Evolutionary conservation across 305 asterid species (phyloP).

Genomic region (Fraxinus paxiana): DNA sequence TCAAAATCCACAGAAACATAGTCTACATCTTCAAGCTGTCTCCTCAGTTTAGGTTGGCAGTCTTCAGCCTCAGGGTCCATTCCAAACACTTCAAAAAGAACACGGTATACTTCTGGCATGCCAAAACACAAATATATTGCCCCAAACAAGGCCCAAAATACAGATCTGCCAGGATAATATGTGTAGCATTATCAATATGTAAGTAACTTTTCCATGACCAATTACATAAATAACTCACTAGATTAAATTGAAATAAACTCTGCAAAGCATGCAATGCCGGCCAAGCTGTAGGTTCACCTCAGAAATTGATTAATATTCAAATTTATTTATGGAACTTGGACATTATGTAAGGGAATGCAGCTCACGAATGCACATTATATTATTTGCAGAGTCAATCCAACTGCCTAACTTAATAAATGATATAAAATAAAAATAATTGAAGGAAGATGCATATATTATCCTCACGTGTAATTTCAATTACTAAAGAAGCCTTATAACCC

Average conservation of each 20-base stretch:
- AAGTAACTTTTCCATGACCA: neutral
- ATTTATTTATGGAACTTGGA: neutral
- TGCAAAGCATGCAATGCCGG: neutral
- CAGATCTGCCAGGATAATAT: constrained; percentile 60
- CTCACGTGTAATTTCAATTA: neutral
- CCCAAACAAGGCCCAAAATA: constrained; percentile 97
- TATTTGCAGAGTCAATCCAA: neutral
- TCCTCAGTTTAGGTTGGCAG: constrained; percentile 84
- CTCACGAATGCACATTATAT: neutral
- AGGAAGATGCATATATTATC: neutral
- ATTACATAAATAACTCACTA: neutral
- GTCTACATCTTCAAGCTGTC: constrained; percentile 96
- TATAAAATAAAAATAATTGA: neutral
- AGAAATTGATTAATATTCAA: neutral
- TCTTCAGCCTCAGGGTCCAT: constrained; percentile 96
- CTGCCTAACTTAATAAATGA: neutral
- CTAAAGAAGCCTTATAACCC: neutral
- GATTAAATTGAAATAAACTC: neutral
- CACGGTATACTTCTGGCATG: constrained; percentile 94
- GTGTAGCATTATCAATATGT: constrained; percentile 7
- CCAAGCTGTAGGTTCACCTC: neutral
- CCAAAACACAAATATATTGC: constrained; percentile 96
- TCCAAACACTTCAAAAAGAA: constrained; percentile 93
- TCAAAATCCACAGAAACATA: constrained; percentile 88
- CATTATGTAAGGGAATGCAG: neutral